phyloP scores from a whole-genome alignment of 2,329 filamentous ascomycete species.

The Fusarium ramigenum region DNA sequence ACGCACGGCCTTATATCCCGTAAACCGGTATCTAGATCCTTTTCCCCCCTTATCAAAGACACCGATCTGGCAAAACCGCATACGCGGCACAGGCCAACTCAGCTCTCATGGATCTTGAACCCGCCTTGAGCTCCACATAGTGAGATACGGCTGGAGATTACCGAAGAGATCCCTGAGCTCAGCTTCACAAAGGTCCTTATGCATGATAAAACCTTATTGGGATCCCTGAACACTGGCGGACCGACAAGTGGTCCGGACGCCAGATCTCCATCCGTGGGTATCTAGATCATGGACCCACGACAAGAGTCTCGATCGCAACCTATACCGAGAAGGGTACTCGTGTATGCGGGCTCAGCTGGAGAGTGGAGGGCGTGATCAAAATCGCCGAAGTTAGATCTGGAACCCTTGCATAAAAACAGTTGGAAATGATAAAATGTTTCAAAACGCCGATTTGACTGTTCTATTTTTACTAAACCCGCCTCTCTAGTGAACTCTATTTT shows the following conservation, averaged over 20 bases:
- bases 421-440: neutral
- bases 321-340: neutral
- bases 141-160: neutral
- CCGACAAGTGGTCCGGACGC: neutral
- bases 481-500: neutral
- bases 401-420: neutral
- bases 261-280: neutral
- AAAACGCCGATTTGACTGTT: accelerated
- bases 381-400: neutral
- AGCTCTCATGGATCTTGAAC: neutral
- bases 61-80: neutral
- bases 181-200: accelerated
- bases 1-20: neutral
- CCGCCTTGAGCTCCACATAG: neutral
- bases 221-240: neutral
- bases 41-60: accelerated
- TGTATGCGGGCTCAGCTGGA: neutral
- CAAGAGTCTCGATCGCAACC: neutral
- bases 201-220: accelerated
- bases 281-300: neutral
- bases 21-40: neutral
- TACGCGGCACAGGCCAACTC: neutral
- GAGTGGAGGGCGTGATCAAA: neutral
- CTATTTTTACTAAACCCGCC: neutral
- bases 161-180: neutral